Conservation (phyloP, 768 basidiomycete species). For the Pulveroboletus frians region DNA sequence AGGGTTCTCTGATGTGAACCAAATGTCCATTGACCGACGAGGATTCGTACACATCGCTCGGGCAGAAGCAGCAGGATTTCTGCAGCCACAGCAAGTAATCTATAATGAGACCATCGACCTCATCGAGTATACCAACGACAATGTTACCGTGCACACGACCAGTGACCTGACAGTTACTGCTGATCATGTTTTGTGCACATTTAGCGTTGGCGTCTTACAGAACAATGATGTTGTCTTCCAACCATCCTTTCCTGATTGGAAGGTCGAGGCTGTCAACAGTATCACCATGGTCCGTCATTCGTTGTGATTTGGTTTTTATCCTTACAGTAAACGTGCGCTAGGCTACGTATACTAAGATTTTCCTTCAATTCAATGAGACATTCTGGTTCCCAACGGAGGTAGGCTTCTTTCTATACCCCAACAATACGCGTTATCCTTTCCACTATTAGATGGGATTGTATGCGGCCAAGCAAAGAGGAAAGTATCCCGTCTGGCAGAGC, state of each 20-base stretch:
- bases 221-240: slow-evolving; percentile 53
- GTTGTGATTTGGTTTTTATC: background rate
- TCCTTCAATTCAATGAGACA: slow-evolving; percentile 53
- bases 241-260: slow-evolving; percentile 54
- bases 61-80: slow-evolving; percentile 51
- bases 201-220: slow-evolving; percentile 68
- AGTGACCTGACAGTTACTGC: slow-evolving; percentile 42
- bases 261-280: slow-evolving; percentile 57
- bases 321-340: slow-evolving; percentile 11
- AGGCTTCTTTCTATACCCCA: background rate
- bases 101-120: slow-evolving; percentile 47
- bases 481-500: slow-evolving; percentile 64
- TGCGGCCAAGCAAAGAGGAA: slow-evolving; percentile 52
- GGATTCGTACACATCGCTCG: slow-evolving; percentile 57
- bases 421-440: background rate
- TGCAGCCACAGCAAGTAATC: slow-evolving; percentile 42
- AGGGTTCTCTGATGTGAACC: slow-evolving; percentile 53
- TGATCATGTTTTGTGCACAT: slow-evolving; percentile 61
- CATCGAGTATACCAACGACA: slow-evolving; percentile 41
- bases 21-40: slow-evolving; percentile 53
- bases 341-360: slow-evolving; percentile 65
- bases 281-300: slow-evolving; percentile 47
- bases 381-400: slow-evolving; percentile 55
- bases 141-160: slow-evolving; percentile 44
- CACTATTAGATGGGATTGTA: slow-evolving; percentile 40